Evolutionary conservation across 2,329 filamentous ascomycete genomes (phyloP), one percentile per base, ranked within the genome.

Genomic region (Tolypocladium capitatum): DNA sequence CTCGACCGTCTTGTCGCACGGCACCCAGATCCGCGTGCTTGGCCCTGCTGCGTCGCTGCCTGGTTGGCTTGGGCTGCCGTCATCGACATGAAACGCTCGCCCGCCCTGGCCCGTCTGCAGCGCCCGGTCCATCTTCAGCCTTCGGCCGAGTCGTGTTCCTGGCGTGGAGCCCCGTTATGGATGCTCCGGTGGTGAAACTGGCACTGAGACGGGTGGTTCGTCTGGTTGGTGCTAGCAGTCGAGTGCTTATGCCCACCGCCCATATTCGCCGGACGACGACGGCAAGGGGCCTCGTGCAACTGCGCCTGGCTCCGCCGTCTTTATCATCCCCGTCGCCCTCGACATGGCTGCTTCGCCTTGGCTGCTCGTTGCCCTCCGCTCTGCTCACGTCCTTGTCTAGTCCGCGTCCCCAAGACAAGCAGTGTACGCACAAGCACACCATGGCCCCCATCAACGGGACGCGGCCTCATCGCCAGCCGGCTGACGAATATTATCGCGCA

Each of bases 371-470:
- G 3, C 36, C 10, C 21, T 9, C 21, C 38, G 11, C 24, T 41
- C 18, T 14, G 16, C 21, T 18, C 38, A n/a, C 24, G 24, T 11
- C 8, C 24, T 9, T n/a, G 24, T 18, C 38, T 41, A 16, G 8
- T n/a, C 6, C 18, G 38, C 3, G 6, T 33, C 20, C 41, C 14
- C 30, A 10, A 43, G 30, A 42, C 28, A 10, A 4, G 24, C 16
- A 35, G 18, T 31, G 10, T 24, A 20, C 21, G 6, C 13, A 18
- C 21, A 20, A n/a, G 6, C 13, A 18, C 21, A 34, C 36, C n/a
- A 51, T 51, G 47, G 44, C 28, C 24, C 35, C 49, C 21, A 40
- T 51, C 13, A 45, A 41, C 20, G 31, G 34, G 21, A 30, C n/a
- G 4, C 18, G 46, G 14, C 18, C 38, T 20, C 21, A 18, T 44